phyloP scores from a whole-genome alignment of 176 grass and related monocot genomes.

The Carex scoparia region DNA sequence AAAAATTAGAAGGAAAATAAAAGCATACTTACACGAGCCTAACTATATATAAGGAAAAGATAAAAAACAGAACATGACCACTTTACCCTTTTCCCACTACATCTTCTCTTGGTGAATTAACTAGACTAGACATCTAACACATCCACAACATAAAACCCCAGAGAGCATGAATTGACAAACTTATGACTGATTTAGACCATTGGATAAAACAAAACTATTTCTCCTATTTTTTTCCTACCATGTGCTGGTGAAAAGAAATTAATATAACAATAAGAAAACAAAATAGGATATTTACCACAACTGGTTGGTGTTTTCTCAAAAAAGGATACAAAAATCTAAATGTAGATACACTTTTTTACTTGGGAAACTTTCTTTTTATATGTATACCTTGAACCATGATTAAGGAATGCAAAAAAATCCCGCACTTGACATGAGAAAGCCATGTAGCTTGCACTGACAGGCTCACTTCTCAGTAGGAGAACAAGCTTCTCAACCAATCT shows the following conservation, averaged over 20 bases:
- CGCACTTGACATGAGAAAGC: constrained; percentile 55
- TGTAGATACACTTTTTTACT: constrained; percentile 1
- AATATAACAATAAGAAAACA: background rate
- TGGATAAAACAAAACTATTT: background rate
- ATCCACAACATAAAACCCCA: background rate
- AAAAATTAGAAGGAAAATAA: background rate
- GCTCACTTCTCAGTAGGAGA: constrained; percentile 64
- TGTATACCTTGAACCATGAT: constrained; percentile 87
- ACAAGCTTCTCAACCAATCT: constrained; percentile 93
- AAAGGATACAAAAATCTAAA: constrained; percentile 22
- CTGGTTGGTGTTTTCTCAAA: background rate
- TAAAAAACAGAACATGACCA: background rate
- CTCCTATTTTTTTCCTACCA: background rate
- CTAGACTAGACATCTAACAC: background rate
- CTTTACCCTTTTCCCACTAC: background rate
- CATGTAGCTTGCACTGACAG: constrained; percentile 62
- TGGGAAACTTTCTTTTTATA: background rate
- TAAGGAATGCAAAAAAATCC: constrained; percentile 87
- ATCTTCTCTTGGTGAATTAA: background rate
- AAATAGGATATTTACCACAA: background rate
- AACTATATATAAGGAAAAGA: background rate
- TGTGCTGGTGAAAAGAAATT: background rate
- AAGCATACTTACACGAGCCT: background rate
- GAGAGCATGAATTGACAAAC: background rate
- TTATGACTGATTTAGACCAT: background rate